A percentile compares a stretch with the other conserved stretches of the same genome.
These are phyloP conservation scores for Vigna trinervia DNA, from an alignment of 306 rosid genomes.

Conservation along the genomic window DNA sequence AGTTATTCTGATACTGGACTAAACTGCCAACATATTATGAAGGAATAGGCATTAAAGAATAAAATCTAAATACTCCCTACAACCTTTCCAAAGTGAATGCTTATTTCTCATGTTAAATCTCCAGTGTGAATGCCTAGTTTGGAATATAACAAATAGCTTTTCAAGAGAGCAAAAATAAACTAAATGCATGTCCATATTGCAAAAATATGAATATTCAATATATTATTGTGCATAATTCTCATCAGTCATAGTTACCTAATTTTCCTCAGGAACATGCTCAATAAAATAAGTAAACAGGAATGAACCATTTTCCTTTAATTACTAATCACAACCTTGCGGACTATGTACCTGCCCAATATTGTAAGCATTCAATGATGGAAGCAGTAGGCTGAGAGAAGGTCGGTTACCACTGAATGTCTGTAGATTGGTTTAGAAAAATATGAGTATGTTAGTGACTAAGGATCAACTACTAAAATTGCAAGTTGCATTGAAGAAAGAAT, in stretches of 20 bases:
- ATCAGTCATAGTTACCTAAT: neutral
- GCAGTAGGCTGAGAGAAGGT: constrained; percentile 85
- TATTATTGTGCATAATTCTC: constrained; percentile 1
- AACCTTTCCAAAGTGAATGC: neutral
- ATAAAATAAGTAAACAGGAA: constrained; percentile 18
- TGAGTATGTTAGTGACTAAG: constrained; percentile 44
- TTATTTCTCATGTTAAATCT: constrained; percentile 10
- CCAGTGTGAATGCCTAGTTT: neutral
- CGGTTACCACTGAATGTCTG: constrained; percentile 90
- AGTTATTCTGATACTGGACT: neutral
- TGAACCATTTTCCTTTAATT: constrained; percentile 24
- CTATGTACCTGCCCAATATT: constrained; percentile 76
- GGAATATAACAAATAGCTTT: neutral
- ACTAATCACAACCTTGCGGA: constrained; percentile 1
- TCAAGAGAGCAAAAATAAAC: neutral
- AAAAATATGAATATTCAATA: neutral
- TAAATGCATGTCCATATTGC: neutral
- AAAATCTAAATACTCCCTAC: neutral
- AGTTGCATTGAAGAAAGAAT: constrained; percentile 36
- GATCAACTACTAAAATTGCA: constrained; percentile 30
- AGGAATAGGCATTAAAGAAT: neutral
- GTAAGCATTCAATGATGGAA: constrained; percentile 80
- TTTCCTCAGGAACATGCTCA: constrained; percentile 14
- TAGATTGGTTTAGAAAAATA: neutral
- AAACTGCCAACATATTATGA: neutral